Evolutionary conservation across 345 rosid species (phyloP).

Genomic region (Eucalyptus leucophloia): DNA sequence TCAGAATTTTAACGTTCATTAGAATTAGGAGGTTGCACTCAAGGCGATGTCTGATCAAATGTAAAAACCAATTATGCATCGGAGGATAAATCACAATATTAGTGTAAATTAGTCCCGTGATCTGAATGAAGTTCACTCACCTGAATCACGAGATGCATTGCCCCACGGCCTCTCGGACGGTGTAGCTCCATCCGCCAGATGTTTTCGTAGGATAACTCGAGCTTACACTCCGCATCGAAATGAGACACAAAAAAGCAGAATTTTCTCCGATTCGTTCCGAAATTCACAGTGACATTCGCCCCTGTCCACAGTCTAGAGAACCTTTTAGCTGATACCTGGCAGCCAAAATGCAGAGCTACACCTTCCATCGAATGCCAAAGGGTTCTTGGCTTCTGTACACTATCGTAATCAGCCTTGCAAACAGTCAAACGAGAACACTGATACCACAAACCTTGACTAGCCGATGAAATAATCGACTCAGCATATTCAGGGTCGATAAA

Average conservation of each 20-base stretch:
- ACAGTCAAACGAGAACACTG: slow-evolving; percentile 32
- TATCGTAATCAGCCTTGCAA: slow-evolving; percentile 23
- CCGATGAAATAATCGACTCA: slow-evolving; percentile 5
- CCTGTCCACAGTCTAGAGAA: slow-evolving; percentile 37
- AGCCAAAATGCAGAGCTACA: slow-evolving; percentile 45
- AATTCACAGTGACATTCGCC: slow-evolving; percentile 25
- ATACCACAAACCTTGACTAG: slow-evolving; percentile 6
- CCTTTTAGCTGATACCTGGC: slow-evolving; percentile 35
- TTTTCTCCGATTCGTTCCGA: slow-evolving; percentile 41
- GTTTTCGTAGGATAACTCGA: slow-evolving; percentile 62
- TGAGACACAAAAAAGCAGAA: slow-evolving; percentile 30
- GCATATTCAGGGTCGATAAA: slow-evolving; percentile 24
- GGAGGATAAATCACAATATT: not conserved
- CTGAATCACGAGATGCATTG: slow-evolving; percentile 63
- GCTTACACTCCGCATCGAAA: slow-evolving; percentile 25
- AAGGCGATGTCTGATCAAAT: not conserved
- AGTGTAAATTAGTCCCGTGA: not conserved
- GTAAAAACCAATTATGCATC: not conserved
- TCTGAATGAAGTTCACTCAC: slow-evolving; percentile 1
- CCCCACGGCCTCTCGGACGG: not conserved
- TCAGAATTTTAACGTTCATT: not conserved
- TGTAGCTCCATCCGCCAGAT: slow-evolving; percentile 74
- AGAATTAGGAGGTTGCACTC: not conserved
- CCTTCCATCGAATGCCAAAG: slow-evolving; percentile 15
- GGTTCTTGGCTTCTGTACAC: slow-evolving; percentile 49